phyloP scores from a whole-genome alignment of 805 yeast species.

The Pichia rugopelliculosa region DNA sequence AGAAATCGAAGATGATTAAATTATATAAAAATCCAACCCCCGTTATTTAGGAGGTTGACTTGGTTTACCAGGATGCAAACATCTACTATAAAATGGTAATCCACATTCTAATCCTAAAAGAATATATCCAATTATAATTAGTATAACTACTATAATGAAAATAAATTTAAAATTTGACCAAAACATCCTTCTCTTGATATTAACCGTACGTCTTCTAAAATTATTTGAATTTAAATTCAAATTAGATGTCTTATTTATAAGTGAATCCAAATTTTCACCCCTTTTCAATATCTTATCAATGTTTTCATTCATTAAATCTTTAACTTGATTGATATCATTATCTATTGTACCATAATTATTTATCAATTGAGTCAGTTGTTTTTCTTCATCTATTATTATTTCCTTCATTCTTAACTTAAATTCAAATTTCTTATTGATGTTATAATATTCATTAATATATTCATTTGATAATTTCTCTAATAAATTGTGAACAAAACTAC shows the following conservation, averaged over 20 bases:
- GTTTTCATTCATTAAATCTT: slow-evolving; percentile 64
- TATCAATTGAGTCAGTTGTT: slow-evolving; percentile 35
- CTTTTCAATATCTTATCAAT: slow-evolving; percentile 65
- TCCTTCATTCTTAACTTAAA: slow-evolving; percentile 52
- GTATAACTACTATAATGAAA: slow-evolving; percentile 21
- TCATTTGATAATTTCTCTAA: slow-evolving; percentile 45
- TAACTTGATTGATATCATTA: slow-evolving; percentile 57
- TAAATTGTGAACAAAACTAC: slow-evolving; percentile 39
- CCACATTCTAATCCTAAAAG: slow-evolving; percentile 48
- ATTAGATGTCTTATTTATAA: slow-evolving; percentile 74
- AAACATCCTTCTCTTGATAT: slow-evolving; percentile 64
- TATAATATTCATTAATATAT: slow-evolving; percentile 26
- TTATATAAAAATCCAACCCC: background rate
- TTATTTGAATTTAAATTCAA: slow-evolving; percentile 59
- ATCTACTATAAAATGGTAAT: slow-evolving; percentile 38
- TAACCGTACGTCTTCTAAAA: slow-evolving; percentile 62
- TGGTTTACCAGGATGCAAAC: slow-evolving; percentile 30
- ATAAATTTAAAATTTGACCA: slow-evolving; percentile 47
- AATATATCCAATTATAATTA: slow-evolving; percentile 34
- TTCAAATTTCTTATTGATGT: slow-evolving; percentile 27
- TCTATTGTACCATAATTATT: slow-evolving; percentile 29
- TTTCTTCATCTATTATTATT: slow-evolving; percentile 47
- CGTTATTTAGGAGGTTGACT: slow-evolving; percentile 17
- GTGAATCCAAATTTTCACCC: slow-evolving; percentile 64
- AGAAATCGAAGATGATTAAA: slow-evolving; percentile 14